A percentile compares a stretch with the other conserved stretches of the same genome.
Evolutionary conservation across 164 flowering plant genomes (phyloP).

Genomic region (Piper longum): DNA sequence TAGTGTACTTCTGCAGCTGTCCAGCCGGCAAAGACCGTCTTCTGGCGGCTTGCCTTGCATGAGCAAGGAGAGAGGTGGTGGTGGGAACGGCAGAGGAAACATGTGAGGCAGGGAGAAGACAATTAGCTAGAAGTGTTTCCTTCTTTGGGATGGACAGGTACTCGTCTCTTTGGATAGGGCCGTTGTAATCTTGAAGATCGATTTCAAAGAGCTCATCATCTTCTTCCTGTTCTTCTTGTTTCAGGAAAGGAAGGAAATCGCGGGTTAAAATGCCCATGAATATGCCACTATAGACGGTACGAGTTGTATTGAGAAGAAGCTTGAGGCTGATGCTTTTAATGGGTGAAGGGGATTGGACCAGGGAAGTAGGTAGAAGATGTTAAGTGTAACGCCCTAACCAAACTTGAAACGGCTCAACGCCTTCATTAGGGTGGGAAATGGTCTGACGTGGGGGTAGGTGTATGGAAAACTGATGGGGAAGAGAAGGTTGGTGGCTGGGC

Average conservation of each 20-base stretch:
- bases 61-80: neutral
- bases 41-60: neutral
- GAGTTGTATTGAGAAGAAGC: neutral
- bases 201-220: conserved; percentile 1
- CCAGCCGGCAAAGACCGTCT: neutral
- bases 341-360: neutral
- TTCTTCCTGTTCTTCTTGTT: neutral
- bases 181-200: neutral
- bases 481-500: too few relatives aligned
- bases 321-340: neutral
- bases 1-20: neutral
- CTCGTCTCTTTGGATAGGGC: neutral
- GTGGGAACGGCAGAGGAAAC: neutral
- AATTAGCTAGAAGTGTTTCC: neutral
- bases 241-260: neutral
- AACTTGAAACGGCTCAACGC: neutral
- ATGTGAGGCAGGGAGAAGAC: neutral
- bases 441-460: neutral
- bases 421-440: neutral
- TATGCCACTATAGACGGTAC: neutral
- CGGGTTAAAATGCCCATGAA: neutral
- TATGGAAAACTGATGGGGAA: neutral
- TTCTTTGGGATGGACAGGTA: neutral
- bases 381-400: conserved; percentile 1
- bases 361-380: neutral